Percentiles rank a stretch among this genome's conserved stretches.
phyloP scores from a whole-genome alignment of 2,329 filamentous ascomycete species.

The Penicillium thymicola region DNA sequence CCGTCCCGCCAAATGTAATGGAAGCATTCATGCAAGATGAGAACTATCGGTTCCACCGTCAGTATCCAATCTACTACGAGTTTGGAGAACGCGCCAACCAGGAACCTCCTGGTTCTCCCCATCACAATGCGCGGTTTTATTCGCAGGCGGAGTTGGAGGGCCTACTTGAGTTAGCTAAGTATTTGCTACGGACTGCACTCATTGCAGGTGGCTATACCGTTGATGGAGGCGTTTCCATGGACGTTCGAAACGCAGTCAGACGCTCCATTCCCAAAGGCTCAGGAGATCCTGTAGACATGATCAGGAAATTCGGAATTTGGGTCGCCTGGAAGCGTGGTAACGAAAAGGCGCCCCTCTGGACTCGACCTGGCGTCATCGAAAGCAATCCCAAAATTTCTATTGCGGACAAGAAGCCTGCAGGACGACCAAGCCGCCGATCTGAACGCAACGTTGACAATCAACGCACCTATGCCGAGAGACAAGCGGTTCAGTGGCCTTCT shows the following conservation, averaged over 20 bases:
- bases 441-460: constrained; percentile 51
- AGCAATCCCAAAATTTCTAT: constrained; percentile 49
- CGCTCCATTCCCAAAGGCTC: constrained; percentile 61
- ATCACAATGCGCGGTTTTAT: constrained; percentile 61
- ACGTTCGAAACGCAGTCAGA: constrained; percentile 58
- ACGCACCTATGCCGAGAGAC: constrained; percentile 41
- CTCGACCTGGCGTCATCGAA: constrained; percentile 55
- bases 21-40: constrained; percentile 55
- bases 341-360: constrained; percentile 60
- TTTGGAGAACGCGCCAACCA: constrained; percentile 53
- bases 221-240: constrained; percentile 58
- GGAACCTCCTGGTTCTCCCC: constrained; percentile 50
- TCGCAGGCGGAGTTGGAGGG: constrained; percentile 61
- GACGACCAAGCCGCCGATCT: constrained; percentile 53
- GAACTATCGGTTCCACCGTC: constrained; percentile 51
- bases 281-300: constrained; percentile 59
- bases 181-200: constrained; percentile 61
- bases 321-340: constrained; percentile 66
- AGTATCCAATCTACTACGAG: constrained; percentile 57
- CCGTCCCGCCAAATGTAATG: constrained; percentile 56
- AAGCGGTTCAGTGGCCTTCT: constrained; percentile 36
- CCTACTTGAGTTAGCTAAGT: constrained; percentile 57
- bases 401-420: constrained; percentile 54
- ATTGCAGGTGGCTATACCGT: constrained; percentile 57
- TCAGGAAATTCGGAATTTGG: constrained; percentile 62